Evolutionary conservation across 345 rosid species (phyloP), one percentile per base, ranked within the genome.

Genomic region (Kernera saxatilis): DNA sequence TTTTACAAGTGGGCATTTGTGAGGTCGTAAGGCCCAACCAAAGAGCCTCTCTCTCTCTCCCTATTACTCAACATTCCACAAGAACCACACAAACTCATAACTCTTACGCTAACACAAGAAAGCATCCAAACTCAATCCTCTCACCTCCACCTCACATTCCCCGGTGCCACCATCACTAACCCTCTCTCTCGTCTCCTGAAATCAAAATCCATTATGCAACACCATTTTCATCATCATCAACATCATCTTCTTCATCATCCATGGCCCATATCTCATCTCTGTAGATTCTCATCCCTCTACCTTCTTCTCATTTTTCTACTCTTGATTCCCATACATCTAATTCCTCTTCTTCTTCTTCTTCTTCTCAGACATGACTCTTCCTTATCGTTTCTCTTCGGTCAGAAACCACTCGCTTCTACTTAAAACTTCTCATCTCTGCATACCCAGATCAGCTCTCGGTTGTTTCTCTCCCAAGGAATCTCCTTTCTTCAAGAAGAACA

Each of bases 351-450:
- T 52, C 45, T 66, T 6, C 44, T 41, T n/a, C 41, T 57, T 33
- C 75, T 22, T 49, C 56, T 43, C 8, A 66, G 72, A 46, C 74
- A 91, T 91, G 97, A 78, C 87, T 84, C 85, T 86, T 67, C 77
- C 87, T 65, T 84, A 78, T 62, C 71, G 84, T 75, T 76, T 82
- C 54, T 83, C 87, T 73, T 86, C 85, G 40, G 71, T 84, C 27
- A 81, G 85, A 74, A 84, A 84, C 77, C 64, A 70, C 69, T 70
- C 83, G 7, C 59, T 77, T 43, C 71, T 79, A 29, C 75, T 65
- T 10, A 72, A 61, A 26, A 72, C 65, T 46, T 80, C 80, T 37
- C 85, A 82, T 72, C 68, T 82, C 70, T 79, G 64, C 66, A 71
- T 70, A 33, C 82, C 84, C 2, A 83, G 79, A 70, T 76, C 79